phyloP scores from a whole-genome alignment of 2,329 filamentous ascomycete species.

The Neopestalotiopsis sp. region DNA sequence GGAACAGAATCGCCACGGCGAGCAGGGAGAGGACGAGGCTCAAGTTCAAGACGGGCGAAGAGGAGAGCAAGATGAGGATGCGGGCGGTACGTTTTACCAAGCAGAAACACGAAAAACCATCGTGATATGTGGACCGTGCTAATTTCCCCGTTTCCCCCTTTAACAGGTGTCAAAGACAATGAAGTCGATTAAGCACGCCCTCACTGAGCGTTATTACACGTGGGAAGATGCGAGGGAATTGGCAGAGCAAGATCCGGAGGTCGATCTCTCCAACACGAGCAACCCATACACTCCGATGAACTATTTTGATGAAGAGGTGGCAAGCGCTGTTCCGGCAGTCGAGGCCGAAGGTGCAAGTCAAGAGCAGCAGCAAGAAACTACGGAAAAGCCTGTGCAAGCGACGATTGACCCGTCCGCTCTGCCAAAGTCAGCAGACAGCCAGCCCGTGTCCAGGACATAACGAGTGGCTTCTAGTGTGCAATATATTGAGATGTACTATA shows the following conservation, averaged over 20 bases:
- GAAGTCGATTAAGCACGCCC: slow-evolving; percentile 79
- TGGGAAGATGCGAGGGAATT: slow-evolving; percentile 79
- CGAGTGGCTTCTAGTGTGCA: not conserved
- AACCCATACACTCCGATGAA: slow-evolving; percentile 55
- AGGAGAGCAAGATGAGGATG: slow-evolving; percentile 69
- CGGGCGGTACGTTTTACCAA: slow-evolving; percentile 60
- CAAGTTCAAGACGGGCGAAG: slow-evolving; percentile 75
- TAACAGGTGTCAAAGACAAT: slow-evolving; percentile 77
- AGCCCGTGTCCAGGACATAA: slow-evolving; percentile 26
- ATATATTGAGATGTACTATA: slow-evolving; percentile 12
- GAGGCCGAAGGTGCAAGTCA: not conserved
- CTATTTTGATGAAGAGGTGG: slow-evolving; percentile 41
- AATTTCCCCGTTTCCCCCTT: not conserved
- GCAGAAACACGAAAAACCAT: not conserved
- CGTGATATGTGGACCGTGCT: not conserved
- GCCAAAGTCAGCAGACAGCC: slow-evolving; percentile 19
- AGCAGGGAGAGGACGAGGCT: slow-evolving; percentile 70
- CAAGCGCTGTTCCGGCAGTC: slow-evolving; percentile 26
- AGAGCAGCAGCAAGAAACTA: not conserved
- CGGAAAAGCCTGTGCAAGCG: slow-evolving; percentile 19
- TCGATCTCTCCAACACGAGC: slow-evolving; percentile 61
- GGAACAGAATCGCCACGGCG: slow-evolving; percentile 86
- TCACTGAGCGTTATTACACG: slow-evolving; percentile 88
- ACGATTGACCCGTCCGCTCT: slow-evolving; percentile 29
- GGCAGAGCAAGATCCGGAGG: slow-evolving; percentile 70